phyloP scores from a whole-genome alignment of 208 protist species.

The Crithidia sp. region DNA sequence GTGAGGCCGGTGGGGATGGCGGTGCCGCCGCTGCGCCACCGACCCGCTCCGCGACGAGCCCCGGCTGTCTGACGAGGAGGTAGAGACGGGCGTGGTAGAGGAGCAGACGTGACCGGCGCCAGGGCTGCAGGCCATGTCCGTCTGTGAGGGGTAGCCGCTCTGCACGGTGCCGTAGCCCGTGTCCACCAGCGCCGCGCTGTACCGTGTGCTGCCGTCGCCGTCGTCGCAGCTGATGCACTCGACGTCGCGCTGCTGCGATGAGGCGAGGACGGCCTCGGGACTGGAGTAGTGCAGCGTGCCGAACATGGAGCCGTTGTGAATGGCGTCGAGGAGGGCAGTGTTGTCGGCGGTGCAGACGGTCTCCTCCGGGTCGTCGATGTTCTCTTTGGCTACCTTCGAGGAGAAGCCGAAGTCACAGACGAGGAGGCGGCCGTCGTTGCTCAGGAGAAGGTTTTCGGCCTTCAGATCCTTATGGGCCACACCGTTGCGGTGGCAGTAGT shows the following conservation, averaged over 20 bases:
- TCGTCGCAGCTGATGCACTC: slow-evolving; percentile 5
- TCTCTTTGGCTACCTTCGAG: slow-evolving; percentile 57
- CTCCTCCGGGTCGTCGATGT: slow-evolving; percentile 59
- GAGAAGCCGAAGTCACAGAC: slow-evolving; percentile 94
- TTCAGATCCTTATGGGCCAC: slow-evolving; percentile 92
- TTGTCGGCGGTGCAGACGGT: slow-evolving; percentile 42
- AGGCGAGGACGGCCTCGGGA: slow-evolving; percentile 72
- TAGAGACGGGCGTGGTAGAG: slow-evolving; percentile 13
- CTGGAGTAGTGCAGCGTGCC: slow-evolving; percentile 90
- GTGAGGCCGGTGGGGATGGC: background rate
- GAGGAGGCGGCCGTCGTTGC: slow-evolving; percentile 66
- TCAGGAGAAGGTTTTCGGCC: slow-evolving; percentile 90
- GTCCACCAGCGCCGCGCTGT: slow-evolving; percentile 7
- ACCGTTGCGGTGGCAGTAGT: slow-evolving; percentile 93
- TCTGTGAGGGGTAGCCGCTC: slow-evolving; percentile 7
- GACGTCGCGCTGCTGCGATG: slow-evolving; percentile 25
- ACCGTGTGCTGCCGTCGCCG: slow-evolving; percentile 9
- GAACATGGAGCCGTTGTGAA: slow-evolving; percentile 39
- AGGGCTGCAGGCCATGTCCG: slow-evolving; percentile 1
- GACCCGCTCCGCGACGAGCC: slow-evolving; percentile 23
- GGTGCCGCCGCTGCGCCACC: background rate
- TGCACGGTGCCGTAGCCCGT: background rate
- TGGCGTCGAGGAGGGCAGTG: slow-evolving; percentile 36
- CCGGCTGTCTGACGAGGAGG: slow-evolving; percentile 12
- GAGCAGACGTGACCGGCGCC: slow-evolving; percentile 1